These are phyloP conservation scores for Leavenworthia alabamica DNA, from an alignment of 345 rosid genomes.

Conservation along the genomic window DNA sequence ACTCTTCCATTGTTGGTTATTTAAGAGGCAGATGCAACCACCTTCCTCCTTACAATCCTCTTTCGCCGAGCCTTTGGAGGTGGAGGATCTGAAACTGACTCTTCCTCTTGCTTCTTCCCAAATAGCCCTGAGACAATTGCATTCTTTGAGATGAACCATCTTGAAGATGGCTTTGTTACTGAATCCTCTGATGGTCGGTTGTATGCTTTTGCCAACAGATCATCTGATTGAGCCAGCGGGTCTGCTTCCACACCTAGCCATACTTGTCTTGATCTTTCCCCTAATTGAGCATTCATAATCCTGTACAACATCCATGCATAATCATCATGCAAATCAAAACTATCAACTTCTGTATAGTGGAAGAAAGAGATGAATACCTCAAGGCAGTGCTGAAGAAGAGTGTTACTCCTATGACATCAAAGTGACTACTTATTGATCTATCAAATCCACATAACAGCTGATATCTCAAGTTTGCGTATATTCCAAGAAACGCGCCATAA, in stretches of 20 bases:
- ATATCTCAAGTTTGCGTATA: conserved; percentile 73
- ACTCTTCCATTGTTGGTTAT: conserved; percentile 14
- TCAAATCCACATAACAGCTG: conserved; percentile 83
- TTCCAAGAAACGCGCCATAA: conserved; percentile 87
- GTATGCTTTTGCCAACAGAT: conserved; percentile 62
- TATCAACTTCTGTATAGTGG: neutral
- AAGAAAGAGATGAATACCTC: conserved; percentile 44
- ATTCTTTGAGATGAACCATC: conserved; percentile 80
- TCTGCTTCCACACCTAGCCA: conserved; percentile 91
- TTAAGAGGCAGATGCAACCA: conserved; percentile 34
- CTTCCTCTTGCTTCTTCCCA: conserved; percentile 61
- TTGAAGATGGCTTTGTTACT: conserved; percentile 41
- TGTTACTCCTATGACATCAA: conserved; percentile 95
- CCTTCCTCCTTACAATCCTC: conserved; percentile 81
- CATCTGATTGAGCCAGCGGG: conserved; percentile 68
- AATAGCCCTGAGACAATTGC: conserved; percentile 70
- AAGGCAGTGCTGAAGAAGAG: conserved; percentile 74
- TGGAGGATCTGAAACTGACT: conserved; percentile 35
- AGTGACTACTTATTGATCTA: conserved; percentile 57
- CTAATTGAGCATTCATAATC: conserved; percentile 60
- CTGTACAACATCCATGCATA: conserved; percentile 37
- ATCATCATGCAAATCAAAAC: neutral
- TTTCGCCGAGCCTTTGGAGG: conserved; percentile 68
- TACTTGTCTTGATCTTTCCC: conserved; percentile 67
- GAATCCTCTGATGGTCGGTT: conserved; percentile 47